These are phyloP conservation scores for Penicillium diatomitis DNA, from an alignment of 495 filamentous ascomycete species.

Conservation along the genomic window DNA sequence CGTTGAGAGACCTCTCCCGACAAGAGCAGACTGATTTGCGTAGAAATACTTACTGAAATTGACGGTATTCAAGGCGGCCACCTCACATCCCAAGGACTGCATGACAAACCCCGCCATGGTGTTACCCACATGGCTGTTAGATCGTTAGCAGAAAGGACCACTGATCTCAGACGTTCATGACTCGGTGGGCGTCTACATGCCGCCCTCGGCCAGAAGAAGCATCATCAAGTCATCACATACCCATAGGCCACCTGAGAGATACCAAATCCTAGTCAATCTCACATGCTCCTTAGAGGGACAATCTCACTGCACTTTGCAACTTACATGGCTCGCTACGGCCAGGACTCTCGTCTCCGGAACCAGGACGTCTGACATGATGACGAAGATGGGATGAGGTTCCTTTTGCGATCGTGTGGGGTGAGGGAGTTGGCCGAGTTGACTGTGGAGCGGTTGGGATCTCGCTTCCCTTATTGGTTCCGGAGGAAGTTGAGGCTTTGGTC, in stretches of 20 bases:
- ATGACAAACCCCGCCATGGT: constrained; percentile 89
- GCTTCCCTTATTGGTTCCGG: constrained; percentile 18
- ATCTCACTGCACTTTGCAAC: constrained; percentile 18
- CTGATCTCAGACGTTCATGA: no score
- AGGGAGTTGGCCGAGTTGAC: background rate
- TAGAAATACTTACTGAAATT: constrained; percentile 67
- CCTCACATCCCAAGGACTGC: constrained; percentile 88
- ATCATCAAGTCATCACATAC: constrained; percentile 34
- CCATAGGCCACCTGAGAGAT: constrained; percentile 61
- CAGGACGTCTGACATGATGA: constrained; percentile 29
- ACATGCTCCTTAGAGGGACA: no score
- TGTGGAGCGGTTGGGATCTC: constrained; percentile 1
- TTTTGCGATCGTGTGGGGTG: constrained; percentile 1
- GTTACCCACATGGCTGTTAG: constrained; percentile 83
- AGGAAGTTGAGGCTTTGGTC: background rate
- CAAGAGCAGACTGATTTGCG: background rate
- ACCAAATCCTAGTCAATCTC: no score
- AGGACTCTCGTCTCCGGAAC: constrained; percentile 83
- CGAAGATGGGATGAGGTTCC: background rate
- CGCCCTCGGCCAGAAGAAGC: no score
- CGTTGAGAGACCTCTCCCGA: no score
- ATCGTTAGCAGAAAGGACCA: no score
- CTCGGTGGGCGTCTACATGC: no score
- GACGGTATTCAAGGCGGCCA: constrained; percentile 87
- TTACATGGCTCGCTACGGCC: constrained; percentile 96